Evolutionary conservation across 208 protist species (phyloP), one percentile per base, ranked within the genome.

Genomic region (Naegleria lovaniensis): DNA sequence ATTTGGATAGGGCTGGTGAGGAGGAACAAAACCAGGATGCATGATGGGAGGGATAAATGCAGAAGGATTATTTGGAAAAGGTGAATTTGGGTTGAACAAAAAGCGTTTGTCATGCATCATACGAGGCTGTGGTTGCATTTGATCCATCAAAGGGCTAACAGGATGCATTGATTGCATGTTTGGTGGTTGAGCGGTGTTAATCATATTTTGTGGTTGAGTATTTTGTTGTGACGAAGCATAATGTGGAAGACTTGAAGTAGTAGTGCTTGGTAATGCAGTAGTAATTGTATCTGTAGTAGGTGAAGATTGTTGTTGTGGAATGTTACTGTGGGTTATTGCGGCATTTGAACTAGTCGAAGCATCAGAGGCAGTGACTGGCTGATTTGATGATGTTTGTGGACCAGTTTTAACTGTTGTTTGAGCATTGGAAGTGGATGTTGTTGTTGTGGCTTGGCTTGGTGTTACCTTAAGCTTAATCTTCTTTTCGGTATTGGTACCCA

Each of bases 401-500:
- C 0, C 25, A 75, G 13, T 75, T n/a, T 16, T 75, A 75, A 29
- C 25, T 75, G 58, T 75, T 75, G 13, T 22, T 75, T 75, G 58
- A 16, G 58, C 2, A 75, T 16, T 75, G 16, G 58, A n/a, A 13
- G 67, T 79, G 9, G 67, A 19, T 2, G 67, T 36, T 79, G 13
- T 36, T 5, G 67, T 79, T 79, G 67, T 4, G 1, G 67, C 67
- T 36, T 19, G 6, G 9, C 25, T 79, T 36, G 13, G 19, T 36
- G 67, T 79, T 36, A 9, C 9, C 29, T 79, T 79, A 15, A 36
- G 67, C 67, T 79, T 79, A 79, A 79, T 79, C 67, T 79, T 79
- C 67, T 79, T 79, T 36, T 79, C 67, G 25, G 67, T 79, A 79
- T 79, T 79, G 16, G 67, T 79, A 79, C 67, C 67, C 67, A 79